Base-by-base conservation (phyloP, 2,329 filamentous ascomycete species). In the Fusarium sacchari region DNA sequence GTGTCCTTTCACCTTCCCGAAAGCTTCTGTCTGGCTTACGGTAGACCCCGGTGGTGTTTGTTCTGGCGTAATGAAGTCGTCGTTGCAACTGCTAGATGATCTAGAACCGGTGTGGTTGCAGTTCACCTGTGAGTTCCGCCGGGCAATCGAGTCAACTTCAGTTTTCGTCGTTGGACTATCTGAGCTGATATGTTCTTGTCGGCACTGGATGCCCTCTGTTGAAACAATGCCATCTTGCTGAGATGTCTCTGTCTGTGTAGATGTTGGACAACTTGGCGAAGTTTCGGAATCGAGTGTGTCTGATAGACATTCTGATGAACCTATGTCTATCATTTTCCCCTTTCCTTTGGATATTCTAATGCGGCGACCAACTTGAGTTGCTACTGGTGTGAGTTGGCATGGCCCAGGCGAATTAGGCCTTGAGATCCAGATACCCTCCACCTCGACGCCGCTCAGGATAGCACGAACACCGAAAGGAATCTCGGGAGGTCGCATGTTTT, bases 381-480 rank as follows among this genome's bases (percentile, higher is more conserved):
- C 64, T n/a, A 73, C 73, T 11, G 79, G 77, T 37, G 72, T 62
- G 13, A 61, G 42, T 17, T 76, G 76, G 39, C 75, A 79, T 43
- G 57, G 55, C 10, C 72, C 75, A 4, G 85, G 84, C 17, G 84
- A 85, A 15, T 83, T 82, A 49, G 86, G 85, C 58, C 85, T 84
- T 30, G 90, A 91, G 56, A 93, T 90, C 91, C 93, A 94, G 57
- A 98, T 95, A 8, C 94, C 95, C 72, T 97, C 94, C 13, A 97
- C 89, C 79, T 96, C 89, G 47, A 97, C 86, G 11, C 95, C 95
- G 75, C 89, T 93, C 80, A 97, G 92, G 52, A 98, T 89, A 12
- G 95, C 95, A 75, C 93, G 91, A 60, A 96, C 90, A 26, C 96
- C 95, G 78, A 98, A 98, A 0, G 94, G 95, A 40, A 97, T 89